Base-by-base conservation (phyloP, 192 early-diverging fungal species). In the Endogone sp. region DNA sequence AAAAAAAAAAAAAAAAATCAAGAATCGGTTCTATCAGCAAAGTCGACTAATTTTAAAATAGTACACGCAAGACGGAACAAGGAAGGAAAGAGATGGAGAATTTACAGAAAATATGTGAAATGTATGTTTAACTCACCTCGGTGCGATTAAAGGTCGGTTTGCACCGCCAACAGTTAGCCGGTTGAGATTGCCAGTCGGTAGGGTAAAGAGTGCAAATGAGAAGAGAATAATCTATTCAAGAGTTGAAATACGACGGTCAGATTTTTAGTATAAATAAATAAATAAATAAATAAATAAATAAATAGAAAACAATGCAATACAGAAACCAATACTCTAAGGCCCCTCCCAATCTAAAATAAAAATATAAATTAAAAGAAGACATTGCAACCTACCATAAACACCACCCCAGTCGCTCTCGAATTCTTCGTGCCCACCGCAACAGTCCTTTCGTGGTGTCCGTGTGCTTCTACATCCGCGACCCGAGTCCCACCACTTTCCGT, bases 171-270 rank as follows among this genome's bases (percentile, higher is more conserved):
- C 83, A 60, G 81, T 84, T 4, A 84, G 68, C 11, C 72, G 81
- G 56, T 80, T 75, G 0, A 74, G 57, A 10, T 70, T 80, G 28
- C 76, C 76, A 0, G 78, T 49, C 0, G 92, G 92, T 63, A 95
- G 72, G 57, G 90, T 86, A 54, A 95, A 87, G 69, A 94, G 59
- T 31, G 91, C 89, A 74, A 95, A 92, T 49, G 94, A 95, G 68
- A 95, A 92, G 28, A 95, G 71, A 57, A 93, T 80, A 10, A 90
- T 89, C 93, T 93, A 81, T 31, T n/a, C 4, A 67, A 22, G n/a
- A n/a, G n/a, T n/a, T n/a, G n/a, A n/a, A n/a, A n/a, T n/a, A n/a
- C n/a, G n/a, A n/a, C n/a, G n/a, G n/a, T n/a, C n/a, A n/a, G n/a
- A n/a, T n/a, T n/a, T n/a, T n/a, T n/a, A n/a, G 1, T 16, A 49